phyloP scores from a whole-genome alignment of 768 basidiomycete species.

The Pisolithus sp. region DNA sequence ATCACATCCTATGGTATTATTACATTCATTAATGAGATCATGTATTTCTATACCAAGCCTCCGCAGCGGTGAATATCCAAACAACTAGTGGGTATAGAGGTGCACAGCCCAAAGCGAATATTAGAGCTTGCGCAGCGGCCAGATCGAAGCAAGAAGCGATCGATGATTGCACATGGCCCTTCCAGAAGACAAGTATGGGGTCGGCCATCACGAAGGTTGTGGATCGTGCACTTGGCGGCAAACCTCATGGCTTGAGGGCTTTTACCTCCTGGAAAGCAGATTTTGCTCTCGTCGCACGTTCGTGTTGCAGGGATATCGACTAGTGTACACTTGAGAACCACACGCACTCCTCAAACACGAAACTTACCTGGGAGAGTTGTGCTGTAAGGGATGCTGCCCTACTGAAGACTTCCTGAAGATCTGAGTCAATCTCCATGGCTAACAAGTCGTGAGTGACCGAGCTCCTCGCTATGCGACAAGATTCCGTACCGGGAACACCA shows the following conservation, averaged over 20 bases:
- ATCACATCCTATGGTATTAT: background rate
- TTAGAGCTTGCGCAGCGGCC: background rate
- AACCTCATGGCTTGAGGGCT: constrained; percentile 37
- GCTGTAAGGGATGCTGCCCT: constrained; percentile 37
- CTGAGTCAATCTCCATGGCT: constrained; percentile 18
- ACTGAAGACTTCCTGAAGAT: constrained; percentile 21
- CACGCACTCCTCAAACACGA: background rate
- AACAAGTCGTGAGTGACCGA: constrained; percentile 1
- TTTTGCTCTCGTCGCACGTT: constrained; percentile 44
- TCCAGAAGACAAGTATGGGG: too few species aligned
- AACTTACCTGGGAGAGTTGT: constrained; percentile 47
- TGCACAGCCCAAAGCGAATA: too few species aligned
- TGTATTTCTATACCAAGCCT: too few species aligned
- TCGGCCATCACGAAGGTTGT: background rate
- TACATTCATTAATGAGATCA: background rate
- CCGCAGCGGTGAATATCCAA: too few species aligned
- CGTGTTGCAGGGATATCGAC: constrained; percentile 44
- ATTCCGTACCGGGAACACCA: constrained; percentile 9
- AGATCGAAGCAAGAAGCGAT: background rate
- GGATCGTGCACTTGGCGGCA: background rate
- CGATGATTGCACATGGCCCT: background rate
- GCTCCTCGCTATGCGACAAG: background rate
- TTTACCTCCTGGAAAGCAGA: constrained; percentile 45
- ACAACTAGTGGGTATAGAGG: too few species aligned
- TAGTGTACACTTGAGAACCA: constrained; percentile 15